Base-by-base conservation (phyloP, 2,329 filamentous ascomycete species). In the Fusarium ambrosium region DNA sequence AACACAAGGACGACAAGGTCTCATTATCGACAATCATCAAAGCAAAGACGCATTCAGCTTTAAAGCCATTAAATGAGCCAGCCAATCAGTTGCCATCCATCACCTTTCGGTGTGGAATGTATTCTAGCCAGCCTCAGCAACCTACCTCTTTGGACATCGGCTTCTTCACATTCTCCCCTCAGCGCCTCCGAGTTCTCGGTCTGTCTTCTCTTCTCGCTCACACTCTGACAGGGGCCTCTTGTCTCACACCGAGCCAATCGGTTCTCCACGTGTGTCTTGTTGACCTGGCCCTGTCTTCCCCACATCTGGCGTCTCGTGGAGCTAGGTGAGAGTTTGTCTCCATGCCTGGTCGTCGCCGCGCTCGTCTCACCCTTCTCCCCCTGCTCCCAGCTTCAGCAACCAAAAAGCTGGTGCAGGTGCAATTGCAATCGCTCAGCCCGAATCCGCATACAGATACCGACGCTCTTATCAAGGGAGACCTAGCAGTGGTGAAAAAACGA, bases 201-300 rank as follows among this genome's bases (percentile, higher is more conserved):
- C 65, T 60, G 43, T 73, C 61, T 41, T 55, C 60, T 64, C 60
- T 70, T 64, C 60, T 75, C 61, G 66, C 61, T 16, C 48, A 7
- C 24, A 14, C 24, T 64, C 48, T 64, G 67, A 73, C 66, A 75
- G 70, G 72, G 73, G 63, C 29, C 45, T 34, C 41, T n/a, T 51
- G 61, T 69, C 45, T 64, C 34, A 48, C 53, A 71, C 41, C 39
- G 16, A 41, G 56, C 73, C 73, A 75, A 75, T 75, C 66, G 63
- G 70, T 75, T 68, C 62, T 73, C 72, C 72, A 75, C 73, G 73
- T 75, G 73, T 68, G 58, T 71, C 34, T 65, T 59, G 66, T 62
- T 34, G 39, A 62, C 48, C 55, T 60, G 59, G 29, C 48, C 59
- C 36, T 53, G 51, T 24, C 36, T 60, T 65, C 72, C 60, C 58